phyloP scores from a whole-genome alignment of 2,329 filamentous ascomycete species.

The Xylariomycetidae sp. region DNA sequence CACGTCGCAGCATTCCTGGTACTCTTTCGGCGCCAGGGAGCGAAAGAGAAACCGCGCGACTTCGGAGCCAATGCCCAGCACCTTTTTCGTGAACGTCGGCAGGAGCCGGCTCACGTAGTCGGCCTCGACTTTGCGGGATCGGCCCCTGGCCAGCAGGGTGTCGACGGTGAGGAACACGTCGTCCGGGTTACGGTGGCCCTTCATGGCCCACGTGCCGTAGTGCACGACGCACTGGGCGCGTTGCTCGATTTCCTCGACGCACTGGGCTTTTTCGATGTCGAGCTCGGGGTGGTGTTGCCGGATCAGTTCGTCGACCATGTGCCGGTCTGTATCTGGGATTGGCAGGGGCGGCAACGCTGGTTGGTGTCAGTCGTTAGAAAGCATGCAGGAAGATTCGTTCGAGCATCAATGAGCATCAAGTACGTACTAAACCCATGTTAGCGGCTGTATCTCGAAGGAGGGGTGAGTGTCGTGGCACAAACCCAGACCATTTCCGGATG shows the following conservation, averaged over 20 bases:
- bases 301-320: conserved; percentile 5
- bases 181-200: conserved; percentile 2
- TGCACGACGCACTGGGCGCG: conserved; percentile 6
- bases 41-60: conserved; percentile 3
- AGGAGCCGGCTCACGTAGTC: not conserved
- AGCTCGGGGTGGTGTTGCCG: conserved; percentile 5
- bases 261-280: conserved; percentile 6
- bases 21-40: conserved; percentile 3
- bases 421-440: too few species aligned
- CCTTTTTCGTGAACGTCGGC: conserved; percentile 1
- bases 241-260: conserved; percentile 4
- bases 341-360: conserved; percentile 2
- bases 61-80: conserved; percentile 5
- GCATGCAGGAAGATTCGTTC: too few species aligned
- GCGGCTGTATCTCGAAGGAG: conserved; percentile 2
- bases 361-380: too few species aligned
- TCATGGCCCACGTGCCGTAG: conserved; percentile 6
- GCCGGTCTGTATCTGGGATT: conserved; percentile 1
- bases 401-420: too few species aligned
- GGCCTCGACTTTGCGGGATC: not conserved
- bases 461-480: conserved; percentile 2
- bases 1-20: conserved; percentile 3
- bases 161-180: conserved; percentile 1
- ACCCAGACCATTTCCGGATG: conserved; percentile 3
- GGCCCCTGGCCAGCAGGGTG: not conserved